Percentiles rank a stretch among this genome's conserved stretches.
Evolutionary conservation across 768 basidiomycete species (phyloP).

Genomic region (Cystofilobasidium ferigula): DNA sequence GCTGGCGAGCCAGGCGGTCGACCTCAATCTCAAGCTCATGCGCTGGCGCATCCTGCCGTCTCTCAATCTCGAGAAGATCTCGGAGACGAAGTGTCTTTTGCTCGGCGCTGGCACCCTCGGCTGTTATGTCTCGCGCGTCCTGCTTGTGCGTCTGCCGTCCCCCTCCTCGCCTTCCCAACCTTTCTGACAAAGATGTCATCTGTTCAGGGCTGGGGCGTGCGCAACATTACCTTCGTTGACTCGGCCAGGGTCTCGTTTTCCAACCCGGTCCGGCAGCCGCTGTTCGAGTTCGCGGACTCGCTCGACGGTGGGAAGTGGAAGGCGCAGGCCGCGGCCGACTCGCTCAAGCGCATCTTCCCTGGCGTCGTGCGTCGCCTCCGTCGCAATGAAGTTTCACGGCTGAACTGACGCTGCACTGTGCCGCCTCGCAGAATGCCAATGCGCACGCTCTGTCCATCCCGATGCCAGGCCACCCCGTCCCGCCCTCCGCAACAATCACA

Average conservation of each 20-base stretch:
- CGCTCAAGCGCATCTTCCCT: constrained; percentile 78
- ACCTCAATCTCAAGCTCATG: constrained; percentile 95
- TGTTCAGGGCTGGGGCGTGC: constrained; percentile 82
- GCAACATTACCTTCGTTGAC: constrained; percentile 85
- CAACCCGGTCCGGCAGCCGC: constrained; percentile 91
- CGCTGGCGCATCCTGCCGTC: constrained; percentile 87
- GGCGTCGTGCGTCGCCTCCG: constrained; percentile 57
- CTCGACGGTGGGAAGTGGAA: constrained; percentile 86
- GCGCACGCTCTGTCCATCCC: constrained; percentile 74
- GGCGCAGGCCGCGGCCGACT: constrained; percentile 76
- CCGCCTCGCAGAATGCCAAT: constrained; percentile 54
- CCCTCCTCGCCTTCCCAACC: background rate
- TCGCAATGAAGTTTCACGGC: too few species aligned
- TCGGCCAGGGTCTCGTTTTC: constrained; percentile 86
- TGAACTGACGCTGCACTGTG: background rate
- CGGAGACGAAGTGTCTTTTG: constrained; percentile 64
- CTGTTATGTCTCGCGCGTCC: constrained; percentile 81
- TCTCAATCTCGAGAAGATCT: constrained; percentile 78
- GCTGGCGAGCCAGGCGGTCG: constrained; percentile 92
- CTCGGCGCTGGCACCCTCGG: constrained; percentile 94
- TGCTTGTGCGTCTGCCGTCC: constrained; percentile 56
- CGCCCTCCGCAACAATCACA: constrained; percentile 43
- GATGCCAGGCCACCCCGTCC: constrained; percentile 94
- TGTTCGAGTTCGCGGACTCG: constrained; percentile 92
- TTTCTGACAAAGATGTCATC: background rate